Conservation (phyloP, 306 rosid species). For the Quercus aquifolioides region DNA sequence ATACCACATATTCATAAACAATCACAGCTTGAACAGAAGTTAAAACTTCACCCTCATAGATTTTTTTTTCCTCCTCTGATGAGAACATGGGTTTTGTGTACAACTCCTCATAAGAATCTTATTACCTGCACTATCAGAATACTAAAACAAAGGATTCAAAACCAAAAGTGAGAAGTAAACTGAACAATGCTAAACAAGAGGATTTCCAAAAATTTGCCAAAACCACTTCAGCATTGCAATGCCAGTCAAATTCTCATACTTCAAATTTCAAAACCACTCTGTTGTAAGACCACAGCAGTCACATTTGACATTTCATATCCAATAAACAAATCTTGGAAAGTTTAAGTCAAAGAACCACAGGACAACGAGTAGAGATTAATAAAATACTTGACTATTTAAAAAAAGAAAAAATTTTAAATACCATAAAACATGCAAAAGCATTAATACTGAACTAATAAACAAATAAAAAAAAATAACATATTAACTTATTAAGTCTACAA, state of each 20-base stretch:
- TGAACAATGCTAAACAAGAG: too few relatives aligned
- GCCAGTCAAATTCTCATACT: not conserved
- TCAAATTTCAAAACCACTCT: not conserved
- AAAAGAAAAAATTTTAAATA: not conserved
- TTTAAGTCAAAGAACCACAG: not conserved
- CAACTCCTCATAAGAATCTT: too few relatives aligned
- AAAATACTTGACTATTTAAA: not conserved
- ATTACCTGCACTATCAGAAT: too few relatives aligned
- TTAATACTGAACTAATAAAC: not conserved
- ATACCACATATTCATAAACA: not conserved
- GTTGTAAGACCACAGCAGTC: not conserved
- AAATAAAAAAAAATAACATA: not conserved
- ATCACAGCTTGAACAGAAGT: not conserved
- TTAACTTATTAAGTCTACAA: not conserved
- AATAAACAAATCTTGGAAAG: not conserved
- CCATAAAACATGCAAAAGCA: not conserved
- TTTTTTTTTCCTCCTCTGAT: not conserved
- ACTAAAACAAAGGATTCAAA: not conserved
- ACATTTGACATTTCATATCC: not conserved
- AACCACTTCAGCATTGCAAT: not conserved
- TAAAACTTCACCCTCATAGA: not conserved
- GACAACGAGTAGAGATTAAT: too few relatives aligned
- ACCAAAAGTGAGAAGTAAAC: not conserved
- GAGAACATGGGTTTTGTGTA: not conserved
- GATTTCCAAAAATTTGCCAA: not conserved